Conservation (phyloP, 495 filamentous ascomycete species). For the Hyaloscypha hepaticicola region DNA sequence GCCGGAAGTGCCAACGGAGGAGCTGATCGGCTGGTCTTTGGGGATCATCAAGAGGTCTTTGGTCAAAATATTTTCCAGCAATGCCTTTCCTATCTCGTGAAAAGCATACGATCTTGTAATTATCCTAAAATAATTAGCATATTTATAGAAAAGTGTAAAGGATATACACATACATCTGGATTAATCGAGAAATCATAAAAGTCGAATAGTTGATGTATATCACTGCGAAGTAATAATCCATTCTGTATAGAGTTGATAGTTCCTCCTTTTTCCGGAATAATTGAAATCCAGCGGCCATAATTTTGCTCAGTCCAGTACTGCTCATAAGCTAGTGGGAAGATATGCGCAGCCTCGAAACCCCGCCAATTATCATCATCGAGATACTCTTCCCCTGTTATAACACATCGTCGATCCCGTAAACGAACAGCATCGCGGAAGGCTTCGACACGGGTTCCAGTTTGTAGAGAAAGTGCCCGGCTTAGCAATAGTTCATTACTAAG, state of each 20-base stretch:
- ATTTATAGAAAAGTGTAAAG: constrained; percentile 9
- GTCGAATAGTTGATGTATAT: constrained; percentile 38
- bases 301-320: constrained; percentile 31
- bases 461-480: constrained; percentile 30
- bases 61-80: constrained; percentile 37
- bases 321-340: constrained; percentile 40
- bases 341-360: constrained; percentile 38
- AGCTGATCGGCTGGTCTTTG: constrained; percentile 37
- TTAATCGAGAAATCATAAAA: constrained; percentile 36
- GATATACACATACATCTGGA: constrained; percentile 35
- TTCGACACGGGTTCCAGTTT: constrained; percentile 28
- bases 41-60: constrained; percentile 36
- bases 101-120: constrained; percentile 40
- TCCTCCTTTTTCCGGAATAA: constrained; percentile 21
- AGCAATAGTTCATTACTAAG: constrained; percentile 34
- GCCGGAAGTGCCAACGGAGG: constrained; percentile 44
- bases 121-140: constrained; percentile 32
- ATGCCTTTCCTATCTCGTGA: constrained; percentile 28
- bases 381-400: constrained; percentile 33
- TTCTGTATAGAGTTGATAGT: constrained; percentile 41
- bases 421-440: constrained; percentile 36
- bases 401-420: constrained; percentile 35
- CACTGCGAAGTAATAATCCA: constrained; percentile 34
- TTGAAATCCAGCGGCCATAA: constrained; percentile 36
- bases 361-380: constrained; percentile 23